phyloP scores from a whole-genome alignment of 1,284 basidiomycete genomes.

The Moniliella sp. region DNA sequence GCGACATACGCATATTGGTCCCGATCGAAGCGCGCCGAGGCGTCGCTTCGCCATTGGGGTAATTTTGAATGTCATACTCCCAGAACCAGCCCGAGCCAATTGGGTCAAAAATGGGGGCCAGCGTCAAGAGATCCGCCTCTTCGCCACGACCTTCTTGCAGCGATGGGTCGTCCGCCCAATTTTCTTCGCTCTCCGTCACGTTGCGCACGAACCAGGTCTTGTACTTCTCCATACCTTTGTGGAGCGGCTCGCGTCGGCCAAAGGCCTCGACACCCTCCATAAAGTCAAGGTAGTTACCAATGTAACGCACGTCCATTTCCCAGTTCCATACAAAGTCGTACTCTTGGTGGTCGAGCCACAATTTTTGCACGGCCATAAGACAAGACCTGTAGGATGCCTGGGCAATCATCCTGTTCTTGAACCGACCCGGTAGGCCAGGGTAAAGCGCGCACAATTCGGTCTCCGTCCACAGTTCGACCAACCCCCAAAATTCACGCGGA shows the following conservation, averaged over 20 bases:
- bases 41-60: conserved; percentile 22
- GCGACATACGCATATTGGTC: conserved; percentile 32
- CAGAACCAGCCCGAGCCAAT: conserved; percentile 32
- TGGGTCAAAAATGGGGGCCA: conserved; percentile 33
- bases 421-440: conserved; percentile 28
- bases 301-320: conserved; percentile 34
- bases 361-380: conserved; percentile 32
- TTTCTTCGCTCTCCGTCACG: conserved; percentile 22
- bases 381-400: conserved; percentile 33
- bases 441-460: conserved; percentile 32
- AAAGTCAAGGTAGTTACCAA: conserved; percentile 32
- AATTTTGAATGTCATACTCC: conserved; percentile 33
- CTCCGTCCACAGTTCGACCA: conserved; percentile 33
- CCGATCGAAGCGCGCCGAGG: conserved; percentile 30
- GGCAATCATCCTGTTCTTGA: conserved; percentile 32
- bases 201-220: conserved; percentile 29
- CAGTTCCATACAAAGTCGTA: conserved; percentile 33
- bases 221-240: conserved; percentile 32
- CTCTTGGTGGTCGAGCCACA: conserved; percentile 32
- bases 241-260: conserved; percentile 24
- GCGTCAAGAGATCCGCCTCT: conserved; percentile 32
- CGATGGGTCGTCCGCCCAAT: conserved; percentile 19
- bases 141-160: conserved; percentile 15
- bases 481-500: conserved; percentile 32
- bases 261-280: conserved; percentile 29